Percentiles rank a stretch among this genome's conserved stretches.
Evolutionary conservation across 2,329 filamentous ascomycete species (phyloP).

Genomic region (Cercospora zeae-maydis): DNA sequence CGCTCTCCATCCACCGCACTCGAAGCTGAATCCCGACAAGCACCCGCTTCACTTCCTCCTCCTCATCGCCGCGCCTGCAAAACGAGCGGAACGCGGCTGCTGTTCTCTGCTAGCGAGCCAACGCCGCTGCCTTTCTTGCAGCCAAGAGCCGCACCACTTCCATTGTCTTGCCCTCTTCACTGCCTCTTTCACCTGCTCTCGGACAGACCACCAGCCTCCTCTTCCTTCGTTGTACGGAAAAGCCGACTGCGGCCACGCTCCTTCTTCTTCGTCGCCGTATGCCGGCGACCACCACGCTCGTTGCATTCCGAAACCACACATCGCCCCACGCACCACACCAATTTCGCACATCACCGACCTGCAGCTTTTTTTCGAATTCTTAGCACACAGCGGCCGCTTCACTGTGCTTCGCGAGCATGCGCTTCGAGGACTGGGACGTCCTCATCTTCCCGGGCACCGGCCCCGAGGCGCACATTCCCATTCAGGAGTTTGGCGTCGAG

Average conservation of each 20-base stretch:
- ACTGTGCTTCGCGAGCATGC: slow-evolving; percentile 53
- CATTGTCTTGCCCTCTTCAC: not conserved
- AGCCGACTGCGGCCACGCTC: not conserved
- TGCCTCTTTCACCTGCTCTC: not conserved
- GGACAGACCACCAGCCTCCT: not conserved
- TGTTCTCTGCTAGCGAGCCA: not conserved
- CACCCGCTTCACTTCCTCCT: not conserved
- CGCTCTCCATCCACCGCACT: not conserved
- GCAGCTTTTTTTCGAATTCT: slow-evolving; percentile 3
- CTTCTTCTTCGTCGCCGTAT: not conserved
- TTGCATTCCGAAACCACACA: not conserved
- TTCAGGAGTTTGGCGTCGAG: slow-evolving; percentile 77
- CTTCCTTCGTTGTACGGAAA: not conserved
- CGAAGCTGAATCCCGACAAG: not conserved
- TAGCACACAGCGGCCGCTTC: slow-evolving; percentile 10
- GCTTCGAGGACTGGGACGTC: slow-evolving; percentile 82
- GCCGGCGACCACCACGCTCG: not conserved
- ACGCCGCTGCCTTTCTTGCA: not conserved
- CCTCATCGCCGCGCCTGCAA: not conserved
- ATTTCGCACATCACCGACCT: not conserved
- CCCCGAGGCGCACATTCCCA: slow-evolving; percentile 57
- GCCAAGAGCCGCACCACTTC: not conserved
- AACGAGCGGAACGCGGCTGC: not conserved
- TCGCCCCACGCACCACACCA: not conserved
- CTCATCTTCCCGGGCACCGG: slow-evolving; percentile 65